Conservation (phyloP, 176 grass and related monocot genomes). For the Cocos nucifera region DNA sequence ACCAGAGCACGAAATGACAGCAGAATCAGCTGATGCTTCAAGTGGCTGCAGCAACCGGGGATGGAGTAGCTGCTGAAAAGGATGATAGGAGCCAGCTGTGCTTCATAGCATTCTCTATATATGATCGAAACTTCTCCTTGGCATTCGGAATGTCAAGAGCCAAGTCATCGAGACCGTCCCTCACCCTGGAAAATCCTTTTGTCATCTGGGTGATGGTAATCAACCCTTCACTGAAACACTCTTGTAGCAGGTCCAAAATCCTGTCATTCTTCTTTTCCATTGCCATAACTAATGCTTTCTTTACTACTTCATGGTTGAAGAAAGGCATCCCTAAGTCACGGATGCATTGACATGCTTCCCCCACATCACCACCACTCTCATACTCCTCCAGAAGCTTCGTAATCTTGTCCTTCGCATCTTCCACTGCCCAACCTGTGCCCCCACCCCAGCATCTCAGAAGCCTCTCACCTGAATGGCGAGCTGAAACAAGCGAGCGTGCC, state of each 20-base stretch:
- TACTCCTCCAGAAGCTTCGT: slow-evolving; percentile 17
- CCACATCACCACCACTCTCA: slow-evolving; percentile 9
- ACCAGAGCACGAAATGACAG: no score
- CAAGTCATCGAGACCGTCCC: slow-evolving; percentile 10
- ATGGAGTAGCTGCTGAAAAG: background rate
- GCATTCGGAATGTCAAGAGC: slow-evolving; percentile 15
- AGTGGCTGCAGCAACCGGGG: no score
- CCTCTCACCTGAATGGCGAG: slow-evolving; percentile 13
- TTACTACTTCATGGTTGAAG: slow-evolving; percentile 24
- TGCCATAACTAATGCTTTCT: slow-evolving; percentile 18
- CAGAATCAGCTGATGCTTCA: no score
- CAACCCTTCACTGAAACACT: slow-evolving; percentile 12
- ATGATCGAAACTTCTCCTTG: background rate
- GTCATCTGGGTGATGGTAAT: slow-evolving; percentile 19
- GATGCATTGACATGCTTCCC: slow-evolving; percentile 18
- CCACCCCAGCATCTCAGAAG: slow-evolving; percentile 23
- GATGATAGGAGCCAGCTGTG: slow-evolving; percentile 8
- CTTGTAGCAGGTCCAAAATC: slow-evolving; percentile 12
- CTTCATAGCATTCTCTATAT: slow-evolving; percentile 1
- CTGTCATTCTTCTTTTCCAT: slow-evolving; percentile 18
- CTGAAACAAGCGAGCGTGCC: slow-evolving; percentile 17
- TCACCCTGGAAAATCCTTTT: slow-evolving; percentile 14
- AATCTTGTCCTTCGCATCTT: slow-evolving; percentile 20
- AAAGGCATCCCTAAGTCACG: slow-evolving; percentile 18
- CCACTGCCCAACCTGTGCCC: slow-evolving; percentile 14